A percentile compares a stretch with the other conserved stretches of the same genome.
Evolutionary conservation across 2,329 filamentous ascomycete genomes (phyloP).

Genomic region (Scedosporium aurantiacum): DNA sequence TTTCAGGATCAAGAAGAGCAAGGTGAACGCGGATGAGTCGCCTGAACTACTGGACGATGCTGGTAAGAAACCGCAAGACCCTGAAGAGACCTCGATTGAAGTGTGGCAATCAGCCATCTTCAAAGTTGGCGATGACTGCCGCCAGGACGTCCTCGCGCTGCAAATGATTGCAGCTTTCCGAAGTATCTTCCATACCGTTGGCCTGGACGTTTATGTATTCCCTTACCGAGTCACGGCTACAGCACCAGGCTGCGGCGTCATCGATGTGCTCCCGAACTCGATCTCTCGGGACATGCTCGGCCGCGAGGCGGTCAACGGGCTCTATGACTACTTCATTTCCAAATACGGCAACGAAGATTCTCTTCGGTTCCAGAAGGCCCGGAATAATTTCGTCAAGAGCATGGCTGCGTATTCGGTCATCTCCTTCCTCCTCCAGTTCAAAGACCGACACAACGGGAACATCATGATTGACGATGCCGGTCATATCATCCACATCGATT

Average conservation of each 20-base stretch:
- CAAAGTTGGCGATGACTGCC: slow-evolving; percentile 97
- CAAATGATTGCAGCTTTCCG: slow-evolving; percentile 98
- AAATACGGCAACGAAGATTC: slow-evolving; percentile 97
- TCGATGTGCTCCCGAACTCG: slow-evolving; percentile 94
- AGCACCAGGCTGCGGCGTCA: slow-evolving; percentile 92
- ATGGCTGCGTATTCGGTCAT: slow-evolving; percentile 99
- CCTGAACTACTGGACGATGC: slow-evolving; percentile 1
- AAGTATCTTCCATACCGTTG: slow-evolving; percentile 90
- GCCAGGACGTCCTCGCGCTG: slow-evolving; percentile 89
- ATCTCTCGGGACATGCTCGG: slow-evolving; percentile 98
- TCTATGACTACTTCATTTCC: slow-evolving; percentile 96
- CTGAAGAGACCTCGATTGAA: slow-evolving; percentile 58
- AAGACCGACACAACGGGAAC: slow-evolving; percentile 97
- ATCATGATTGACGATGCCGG: slow-evolving; percentile 98
- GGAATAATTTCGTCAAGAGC: slow-evolving; percentile 95
- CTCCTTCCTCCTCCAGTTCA: slow-evolving; percentile 94
- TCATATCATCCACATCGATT: slow-evolving; percentile 97
- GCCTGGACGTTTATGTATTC: slow-evolving; percentile 92
- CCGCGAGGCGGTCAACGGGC: slow-evolving; percentile 90
- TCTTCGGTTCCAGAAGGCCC: slow-evolving; percentile 85
- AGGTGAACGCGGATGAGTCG: slow-evolving; percentile 18
- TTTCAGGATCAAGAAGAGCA: slow-evolving; percentile 85
- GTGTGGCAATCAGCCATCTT: slow-evolving; percentile 99
- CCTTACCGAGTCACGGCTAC: slow-evolving; percentile 96
- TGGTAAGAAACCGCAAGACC: slow-evolving; percentile 39